phyloP scores from a whole-genome alignment of 2,329 filamentous ascomycete genomes.

The Alternaria sp. region DNA sequence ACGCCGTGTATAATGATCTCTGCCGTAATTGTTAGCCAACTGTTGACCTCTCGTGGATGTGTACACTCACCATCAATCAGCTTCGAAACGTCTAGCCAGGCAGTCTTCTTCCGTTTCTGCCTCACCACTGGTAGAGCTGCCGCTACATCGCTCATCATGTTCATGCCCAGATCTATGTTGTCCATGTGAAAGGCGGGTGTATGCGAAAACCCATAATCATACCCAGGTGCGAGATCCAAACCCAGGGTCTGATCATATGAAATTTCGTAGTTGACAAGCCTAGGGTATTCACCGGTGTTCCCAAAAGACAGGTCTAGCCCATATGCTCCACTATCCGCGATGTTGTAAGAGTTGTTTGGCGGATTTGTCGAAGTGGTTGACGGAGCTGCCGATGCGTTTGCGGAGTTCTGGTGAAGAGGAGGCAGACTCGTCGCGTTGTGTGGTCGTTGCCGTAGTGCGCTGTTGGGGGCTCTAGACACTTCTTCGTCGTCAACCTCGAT shows the following conservation, averaged over 20 bases:
- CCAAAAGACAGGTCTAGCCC: conserved; percentile 32
- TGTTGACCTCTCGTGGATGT: neutral
- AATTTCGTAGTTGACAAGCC: conserved; percentile 23
- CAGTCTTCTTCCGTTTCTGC: conserved; percentile 43
- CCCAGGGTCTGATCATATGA: conserved; percentile 41
- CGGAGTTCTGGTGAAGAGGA: conserved; percentile 4
- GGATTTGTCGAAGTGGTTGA: neutral
- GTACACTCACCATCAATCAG: conserved; percentile 52
- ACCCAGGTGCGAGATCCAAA: conserved; percentile 42
- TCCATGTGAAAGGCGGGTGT: conserved; percentile 11
- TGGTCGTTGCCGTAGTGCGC: neutral
- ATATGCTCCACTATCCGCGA: conserved; percentile 18
- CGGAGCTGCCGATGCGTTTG: neutral
- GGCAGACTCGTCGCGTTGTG: conserved; percentile 1
- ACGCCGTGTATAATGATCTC: conserved; percentile 47
- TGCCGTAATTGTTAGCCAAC: conserved; percentile 34
- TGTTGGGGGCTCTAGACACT: neutral
- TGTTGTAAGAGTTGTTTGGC: conserved; percentile 3
- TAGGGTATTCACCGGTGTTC: conserved; percentile 14
- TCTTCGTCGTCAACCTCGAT: conserved; percentile 35
- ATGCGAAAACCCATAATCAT: conserved; percentile 24
- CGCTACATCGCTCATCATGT: conserved; percentile 21
- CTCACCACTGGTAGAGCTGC: conserved; percentile 24
- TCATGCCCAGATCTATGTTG: conserved; percentile 23
- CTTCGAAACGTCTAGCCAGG: conserved; percentile 53